These are phyloP conservation scores for Candida sp. DNA, from an alignment of 1,139 yeast genomes.

Conservation along the genomic window DNA sequence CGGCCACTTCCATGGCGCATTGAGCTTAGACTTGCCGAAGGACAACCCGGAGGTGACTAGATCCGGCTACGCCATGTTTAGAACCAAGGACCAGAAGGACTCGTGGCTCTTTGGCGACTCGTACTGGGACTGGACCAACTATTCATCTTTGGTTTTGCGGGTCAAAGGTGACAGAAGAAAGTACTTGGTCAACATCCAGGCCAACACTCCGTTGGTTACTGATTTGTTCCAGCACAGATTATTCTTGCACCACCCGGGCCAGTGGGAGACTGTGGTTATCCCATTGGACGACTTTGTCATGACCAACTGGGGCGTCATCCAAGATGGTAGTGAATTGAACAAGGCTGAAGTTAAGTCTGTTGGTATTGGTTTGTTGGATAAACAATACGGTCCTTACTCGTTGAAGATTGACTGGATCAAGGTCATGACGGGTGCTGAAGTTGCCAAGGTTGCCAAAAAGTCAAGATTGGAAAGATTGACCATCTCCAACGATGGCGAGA, in stretches of 20 bases:
- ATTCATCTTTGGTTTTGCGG: constrained; percentile 63
- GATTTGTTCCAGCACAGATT: constrained; percentile 85
- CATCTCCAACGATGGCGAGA: constrained; percentile 3
- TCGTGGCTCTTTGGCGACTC: constrained; percentile 50
- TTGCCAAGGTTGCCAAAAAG: constrained; percentile 38
- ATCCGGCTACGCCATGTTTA: constrained; percentile 88
- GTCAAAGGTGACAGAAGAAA: constrained; percentile 79
- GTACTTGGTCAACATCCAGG: constrained; percentile 81
- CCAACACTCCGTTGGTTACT: constrained; percentile 77
- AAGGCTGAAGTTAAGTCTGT: constrained; percentile 70
- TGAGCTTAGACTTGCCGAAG: constrained; percentile 76
- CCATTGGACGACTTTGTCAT: constrained; percentile 81
- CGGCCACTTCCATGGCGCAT: constrained; percentile 72
- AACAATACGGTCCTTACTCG: constrained; percentile 77
- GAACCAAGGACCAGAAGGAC: constrained; percentile 68
- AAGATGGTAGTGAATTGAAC: constrained; percentile 66
- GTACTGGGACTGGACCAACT: constrained; percentile 69
- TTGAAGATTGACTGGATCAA: constrained; percentile 76
- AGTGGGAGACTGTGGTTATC: constrained; percentile 85
- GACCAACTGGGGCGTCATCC: constrained; percentile 84
- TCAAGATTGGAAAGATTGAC: constrained; percentile 22
- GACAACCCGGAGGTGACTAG: constrained; percentile 69
- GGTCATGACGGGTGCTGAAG: constrained; percentile 64
- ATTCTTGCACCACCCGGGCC: constrained; percentile 73
- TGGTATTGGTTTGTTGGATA: constrained; percentile 82